Percentiles rank a stretch among this genome's conserved stretches.
Conservation (phyloP, 2,329 filamentous ascomycete species). For the Falciphora oryzae region DNA sequence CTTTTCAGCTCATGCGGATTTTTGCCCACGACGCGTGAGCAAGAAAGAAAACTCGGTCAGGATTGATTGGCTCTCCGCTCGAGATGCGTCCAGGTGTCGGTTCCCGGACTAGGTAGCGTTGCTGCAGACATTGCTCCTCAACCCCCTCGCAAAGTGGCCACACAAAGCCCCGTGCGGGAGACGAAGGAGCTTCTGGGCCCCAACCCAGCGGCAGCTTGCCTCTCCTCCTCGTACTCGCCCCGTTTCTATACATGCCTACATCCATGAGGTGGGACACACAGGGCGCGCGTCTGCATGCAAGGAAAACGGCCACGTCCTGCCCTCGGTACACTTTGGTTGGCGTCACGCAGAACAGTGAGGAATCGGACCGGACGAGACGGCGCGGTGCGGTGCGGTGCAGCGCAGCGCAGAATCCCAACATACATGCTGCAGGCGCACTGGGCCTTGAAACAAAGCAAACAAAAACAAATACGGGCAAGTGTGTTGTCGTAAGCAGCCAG, state of each 20-base stretch:
- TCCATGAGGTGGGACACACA: background rate
- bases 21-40: background rate
- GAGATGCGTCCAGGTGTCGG: background rate
- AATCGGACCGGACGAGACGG: background rate
- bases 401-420: background rate
- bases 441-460: background rate
- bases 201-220: background rate
- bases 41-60: background rate
- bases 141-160: background rate
- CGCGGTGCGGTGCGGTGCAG: background rate
- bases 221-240: background rate
- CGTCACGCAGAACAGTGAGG: background rate
- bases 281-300: background rate
- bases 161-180: background rate
- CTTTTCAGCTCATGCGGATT: background rate
- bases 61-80: background rate
- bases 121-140: too few species aligned
- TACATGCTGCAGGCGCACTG: background rate
- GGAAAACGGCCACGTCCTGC: background rate
- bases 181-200: background rate
- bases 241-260: background rate
- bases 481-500: conserved; percentile 1
- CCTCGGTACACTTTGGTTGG: background rate
- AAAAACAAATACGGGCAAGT: background rate
- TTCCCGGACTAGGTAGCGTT: background rate